Base-by-base conservation (phyloP, 2,329 filamentous ascomycete species). In the Botrytis porri region DNA sequence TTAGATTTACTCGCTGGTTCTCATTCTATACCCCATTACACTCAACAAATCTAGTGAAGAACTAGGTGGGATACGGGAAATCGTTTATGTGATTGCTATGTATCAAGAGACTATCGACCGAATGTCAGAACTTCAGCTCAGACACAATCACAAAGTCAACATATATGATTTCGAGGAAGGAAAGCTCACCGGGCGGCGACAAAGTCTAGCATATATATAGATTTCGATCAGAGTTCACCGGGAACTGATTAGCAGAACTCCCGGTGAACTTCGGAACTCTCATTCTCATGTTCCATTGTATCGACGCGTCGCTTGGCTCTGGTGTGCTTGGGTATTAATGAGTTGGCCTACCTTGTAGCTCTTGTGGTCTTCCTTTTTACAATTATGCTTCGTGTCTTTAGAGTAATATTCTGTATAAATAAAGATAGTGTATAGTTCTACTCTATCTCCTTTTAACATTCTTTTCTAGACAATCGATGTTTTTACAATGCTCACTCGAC, bases 61-160 rank as follows among this genome's bases (percentile, higher is more conserved):
- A 4, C 12, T 39, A n/a, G 1, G 14, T 32, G 22, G 5, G 6
- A 37, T 25, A 51, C 0, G 8, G 9, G 25, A 14, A 35, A 65
- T 20, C 29, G 14, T 1, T 39, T 18, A 10, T n/a, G 4, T n/a
- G 16, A 39, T n/a, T 39, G 0, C 57, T 5, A 32, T 32, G 0
- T 10, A 20, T 22, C 1, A 59, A 20, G 35, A 32, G 4, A 59
- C 8, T 2, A 22, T 22, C 16, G 3, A 22, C 4, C 29, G 1
- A 35, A 59, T 18, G 29, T 18, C 7, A 35, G 3, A 59, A 59
- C 22, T 20, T 3, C 1, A 35, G 4, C 3, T 35, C 54, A 35
- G 10, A 35, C n/a, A 35, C 18, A 9, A 20, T 10, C 16, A 6
- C 5, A 2, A 59, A 5, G 18, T 2, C 54, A 59, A 18, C 16